Conservation (phyloP, 1,139 yeast genomes). For the Hyphopichia fennica region DNA sequence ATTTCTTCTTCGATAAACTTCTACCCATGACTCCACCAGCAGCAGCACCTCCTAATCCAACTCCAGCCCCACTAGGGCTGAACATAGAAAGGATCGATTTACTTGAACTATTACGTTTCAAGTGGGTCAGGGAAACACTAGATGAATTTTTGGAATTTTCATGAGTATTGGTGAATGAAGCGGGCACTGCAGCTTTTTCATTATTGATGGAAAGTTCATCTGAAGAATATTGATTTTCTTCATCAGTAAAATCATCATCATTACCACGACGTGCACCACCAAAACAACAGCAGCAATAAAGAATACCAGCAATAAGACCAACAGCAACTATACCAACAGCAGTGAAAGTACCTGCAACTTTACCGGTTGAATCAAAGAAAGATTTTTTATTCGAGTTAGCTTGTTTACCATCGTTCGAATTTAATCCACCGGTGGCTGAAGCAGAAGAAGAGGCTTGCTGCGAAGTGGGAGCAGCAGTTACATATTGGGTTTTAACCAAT, state of each 20-base stretch:
- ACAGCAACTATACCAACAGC: conserved; percentile 61
- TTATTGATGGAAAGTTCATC: conserved; percentile 28
- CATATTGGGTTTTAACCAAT: conserved; percentile 20
- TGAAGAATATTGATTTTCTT: conserved; percentile 37
- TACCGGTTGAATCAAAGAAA: conserved; percentile 59
- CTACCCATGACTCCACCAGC: conserved; percentile 21
- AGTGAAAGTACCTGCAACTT: conserved; percentile 73
- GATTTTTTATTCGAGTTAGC: conserved; percentile 14
- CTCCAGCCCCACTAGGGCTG: conserved; percentile 17
- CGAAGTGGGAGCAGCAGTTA: conserved; percentile 15
- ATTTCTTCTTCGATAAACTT: conserved; percentile 34
- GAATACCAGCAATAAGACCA: conserved; percentile 33
- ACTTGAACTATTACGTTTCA: conserved; percentile 36
- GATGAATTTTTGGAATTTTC: conserved; percentile 4
- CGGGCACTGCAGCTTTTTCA: conserved; percentile 18
- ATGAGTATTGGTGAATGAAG: conserved; percentile 3
- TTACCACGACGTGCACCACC: conserved; percentile 17
- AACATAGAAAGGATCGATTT: conserved; percentile 37
- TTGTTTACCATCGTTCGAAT: conserved; percentile 5
- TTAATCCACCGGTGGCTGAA: conserved; percentile 6
- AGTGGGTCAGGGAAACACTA: conserved; percentile 14
- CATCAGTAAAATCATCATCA: conserved; percentile 36
- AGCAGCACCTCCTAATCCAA: conserved; percentile 17
- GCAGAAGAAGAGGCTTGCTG: conserved; percentile 9
- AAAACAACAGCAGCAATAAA: conserved; percentile 41